phyloP scores from a whole-genome alignment of 2,329 filamentous ascomycete species.

The Lasiodiplodia citricola region DNA sequence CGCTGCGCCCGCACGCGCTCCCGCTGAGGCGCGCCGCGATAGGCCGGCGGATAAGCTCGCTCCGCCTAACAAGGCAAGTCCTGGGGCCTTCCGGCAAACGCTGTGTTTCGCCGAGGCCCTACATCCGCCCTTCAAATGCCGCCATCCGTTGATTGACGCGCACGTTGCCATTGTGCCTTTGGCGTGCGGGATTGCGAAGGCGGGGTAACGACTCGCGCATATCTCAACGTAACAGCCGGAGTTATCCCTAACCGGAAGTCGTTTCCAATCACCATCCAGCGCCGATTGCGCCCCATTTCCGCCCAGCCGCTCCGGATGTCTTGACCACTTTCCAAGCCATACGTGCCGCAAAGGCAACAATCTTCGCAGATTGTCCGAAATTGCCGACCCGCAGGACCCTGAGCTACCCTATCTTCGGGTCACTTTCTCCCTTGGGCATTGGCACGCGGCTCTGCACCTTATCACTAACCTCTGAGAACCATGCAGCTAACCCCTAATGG shows the following conservation, averaged over 20 bases:
- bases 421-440: neutral
- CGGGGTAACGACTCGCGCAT: constrained; percentile 1
- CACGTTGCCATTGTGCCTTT: constrained; percentile 3
- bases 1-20: neutral
- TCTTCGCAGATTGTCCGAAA: neutral
- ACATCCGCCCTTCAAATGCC: neutral
- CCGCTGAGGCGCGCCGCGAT: neutral
- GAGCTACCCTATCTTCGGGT: neutral
- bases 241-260: neutral
- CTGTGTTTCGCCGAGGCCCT: constrained; percentile 4
- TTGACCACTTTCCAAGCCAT: neutral
- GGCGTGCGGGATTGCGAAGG: constrained; percentile 19
- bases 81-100: neutral
- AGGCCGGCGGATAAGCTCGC: constrained; percentile 12
- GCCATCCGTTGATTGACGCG: constrained; percentile 6
- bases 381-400: constrained; percentile 3
- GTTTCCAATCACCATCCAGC: neutral
- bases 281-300: neutral
- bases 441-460: neutral
- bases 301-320: neutral
- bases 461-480: neutral
- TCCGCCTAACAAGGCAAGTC: neutral
- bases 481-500: neutral
- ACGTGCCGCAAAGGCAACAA: neutral
- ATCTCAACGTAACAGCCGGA: neutral